A percentile compares a stretch with the other conserved stretches of the same genome.
phyloP scores from a whole-genome alignment of 306 rosid genomes.

The Cucurbita pepo region DNA sequence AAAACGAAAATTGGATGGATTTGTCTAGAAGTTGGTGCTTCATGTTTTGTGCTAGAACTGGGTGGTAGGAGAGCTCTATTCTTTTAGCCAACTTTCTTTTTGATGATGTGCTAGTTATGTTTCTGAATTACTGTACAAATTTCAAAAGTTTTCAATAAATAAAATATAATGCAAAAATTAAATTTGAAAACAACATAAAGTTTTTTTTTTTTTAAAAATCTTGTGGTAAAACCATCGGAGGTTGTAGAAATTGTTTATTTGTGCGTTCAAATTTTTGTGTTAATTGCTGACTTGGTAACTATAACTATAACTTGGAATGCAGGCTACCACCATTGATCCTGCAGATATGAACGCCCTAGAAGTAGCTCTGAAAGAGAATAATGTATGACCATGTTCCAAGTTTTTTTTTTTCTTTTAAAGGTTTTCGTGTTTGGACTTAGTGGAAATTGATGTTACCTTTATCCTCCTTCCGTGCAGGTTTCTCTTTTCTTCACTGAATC shows the following conservation, averaged over 20 bases:
- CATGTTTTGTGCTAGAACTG: not conserved
- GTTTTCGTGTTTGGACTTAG: not conserved
- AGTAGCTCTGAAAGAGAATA: constrained; percentile 53
- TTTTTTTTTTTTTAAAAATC: not conserved
- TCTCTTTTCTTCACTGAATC: constrained; percentile 90
- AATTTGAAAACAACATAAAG: not conserved
- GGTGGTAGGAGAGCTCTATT: not conserved
- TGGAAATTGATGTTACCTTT: not conserved
- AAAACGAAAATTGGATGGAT: not conserved
- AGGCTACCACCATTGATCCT: constrained; percentile 80
- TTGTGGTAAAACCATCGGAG: not conserved
- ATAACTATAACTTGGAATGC: constrained; percentile 14
- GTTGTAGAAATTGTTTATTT: not conserved
- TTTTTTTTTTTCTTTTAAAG: not conserved
- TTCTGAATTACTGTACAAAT: not conserved
- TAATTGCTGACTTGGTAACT: not conserved
- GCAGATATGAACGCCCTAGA: constrained; percentile 65
- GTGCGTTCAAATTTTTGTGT: not conserved
- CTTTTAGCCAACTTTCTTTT: not conserved
- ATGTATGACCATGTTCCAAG: constrained; percentile 34
- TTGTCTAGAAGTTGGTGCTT: not conserved
- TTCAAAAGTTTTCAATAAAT: not conserved
- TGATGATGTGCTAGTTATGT: not conserved
- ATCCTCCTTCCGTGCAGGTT: constrained; percentile 37
- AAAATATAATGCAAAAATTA: not conserved